phyloP scores from a whole-genome alignment of 768 basidiomycete genomes.

The Lactarius tabidus region DNA sequence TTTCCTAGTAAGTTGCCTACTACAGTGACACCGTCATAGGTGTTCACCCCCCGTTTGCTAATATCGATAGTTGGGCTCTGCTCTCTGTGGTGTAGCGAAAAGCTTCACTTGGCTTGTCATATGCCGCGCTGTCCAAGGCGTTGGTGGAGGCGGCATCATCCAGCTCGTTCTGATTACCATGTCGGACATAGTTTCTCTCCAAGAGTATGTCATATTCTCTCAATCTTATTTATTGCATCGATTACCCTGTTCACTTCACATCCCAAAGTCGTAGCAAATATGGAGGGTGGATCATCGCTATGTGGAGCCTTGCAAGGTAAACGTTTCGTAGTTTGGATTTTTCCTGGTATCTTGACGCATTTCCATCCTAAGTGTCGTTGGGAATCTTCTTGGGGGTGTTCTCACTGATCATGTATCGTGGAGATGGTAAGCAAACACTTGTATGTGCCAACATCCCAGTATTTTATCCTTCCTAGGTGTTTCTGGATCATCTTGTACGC shows the following conservation, averaged over 20 bases:
- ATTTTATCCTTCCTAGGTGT: slow-evolving; percentile 41
- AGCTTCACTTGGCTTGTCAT: slow-evolving; percentile 74
- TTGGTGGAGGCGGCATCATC: slow-evolving; percentile 78
- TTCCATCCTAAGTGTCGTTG: slow-evolving; percentile 47
- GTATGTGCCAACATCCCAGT: slow-evolving; percentile 2
- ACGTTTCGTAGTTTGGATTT: not conserved
- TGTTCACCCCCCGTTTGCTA: not conserved
- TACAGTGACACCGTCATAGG: no score
- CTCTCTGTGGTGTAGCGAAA: slow-evolving; percentile 78
- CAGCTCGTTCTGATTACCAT: slow-evolving; percentile 75
- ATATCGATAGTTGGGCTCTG: slow-evolving; percentile 59
- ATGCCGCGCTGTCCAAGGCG: slow-evolving; percentile 74
- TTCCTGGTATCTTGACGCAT: not conserved
- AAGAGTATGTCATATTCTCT: slow-evolving; percentile 49
- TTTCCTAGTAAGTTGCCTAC: slow-evolving; percentile 54
- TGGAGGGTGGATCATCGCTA: slow-evolving; percentile 66
- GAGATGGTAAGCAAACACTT: slow-evolving; percentile 54
- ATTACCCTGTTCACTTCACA: not conserved
- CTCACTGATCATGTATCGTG: slow-evolving; percentile 75
- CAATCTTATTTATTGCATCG: not conserved
- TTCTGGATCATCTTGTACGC: slow-evolving; percentile 73
- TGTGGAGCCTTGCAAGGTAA: slow-evolving; percentile 66
- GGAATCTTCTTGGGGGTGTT: slow-evolving; percentile 77
- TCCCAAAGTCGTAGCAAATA: slow-evolving; percentile 66
- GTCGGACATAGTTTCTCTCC: slow-evolving; percentile 76